phyloP scores from a whole-genome alignment of 352 stramenopile genomes.

The Thalassiosira mediterranea region DNA sequence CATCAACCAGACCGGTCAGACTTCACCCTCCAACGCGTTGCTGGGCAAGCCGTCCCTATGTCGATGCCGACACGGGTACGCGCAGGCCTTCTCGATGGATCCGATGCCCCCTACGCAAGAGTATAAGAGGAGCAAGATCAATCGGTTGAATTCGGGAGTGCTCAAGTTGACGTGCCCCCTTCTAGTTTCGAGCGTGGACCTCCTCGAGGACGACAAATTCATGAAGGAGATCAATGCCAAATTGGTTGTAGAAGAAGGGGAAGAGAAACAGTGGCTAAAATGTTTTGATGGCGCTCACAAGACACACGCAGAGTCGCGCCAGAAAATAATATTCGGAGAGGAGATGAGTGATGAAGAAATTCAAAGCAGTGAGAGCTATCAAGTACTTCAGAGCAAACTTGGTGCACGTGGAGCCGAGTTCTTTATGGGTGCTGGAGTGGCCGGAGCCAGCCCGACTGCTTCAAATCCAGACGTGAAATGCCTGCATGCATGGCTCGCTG shows the following conservation, averaged over 20 bases:
- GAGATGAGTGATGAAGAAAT: neutral
- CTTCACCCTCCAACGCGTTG: conserved; percentile 19
- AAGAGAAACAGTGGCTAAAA: conserved; percentile 13
- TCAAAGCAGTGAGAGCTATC: too few relatives aligned
- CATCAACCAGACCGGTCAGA: conserved; percentile 38
- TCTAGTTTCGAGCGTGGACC: conserved; percentile 59
- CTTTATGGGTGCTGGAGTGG: conserved; percentile 46
- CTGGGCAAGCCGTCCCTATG: conserved; percentile 32
- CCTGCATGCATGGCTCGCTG: conserved; percentile 54
- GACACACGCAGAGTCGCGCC: conserved; percentile 25
- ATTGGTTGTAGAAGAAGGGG: conserved; percentile 19
- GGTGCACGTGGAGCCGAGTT: conserved; percentile 32
- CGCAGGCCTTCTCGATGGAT: conserved; percentile 53
- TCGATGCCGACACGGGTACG: conserved; percentile 38
- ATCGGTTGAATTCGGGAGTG: conserved; percentile 54
- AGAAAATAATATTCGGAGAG: conserved; percentile 7
- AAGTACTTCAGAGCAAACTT: conserved; percentile 32
- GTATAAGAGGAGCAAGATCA: neutral
- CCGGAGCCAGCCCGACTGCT: conserved; percentile 25
- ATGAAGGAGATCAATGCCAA: conserved; percentile 58
- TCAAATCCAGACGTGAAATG: conserved; percentile 53
- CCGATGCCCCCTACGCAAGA: conserved; percentile 25
- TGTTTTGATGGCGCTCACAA: conserved; percentile 18
- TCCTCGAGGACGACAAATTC: conserved; percentile 60
- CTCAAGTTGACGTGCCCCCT: conserved; percentile 68